A percentile compares a stretch with the other conserved stretches of the same genome.
These are phyloP conservation scores for Boletus subparvulus DNA, from an alignment of 768 basidiomycete species.

Conservation along the genomic window DNA sequence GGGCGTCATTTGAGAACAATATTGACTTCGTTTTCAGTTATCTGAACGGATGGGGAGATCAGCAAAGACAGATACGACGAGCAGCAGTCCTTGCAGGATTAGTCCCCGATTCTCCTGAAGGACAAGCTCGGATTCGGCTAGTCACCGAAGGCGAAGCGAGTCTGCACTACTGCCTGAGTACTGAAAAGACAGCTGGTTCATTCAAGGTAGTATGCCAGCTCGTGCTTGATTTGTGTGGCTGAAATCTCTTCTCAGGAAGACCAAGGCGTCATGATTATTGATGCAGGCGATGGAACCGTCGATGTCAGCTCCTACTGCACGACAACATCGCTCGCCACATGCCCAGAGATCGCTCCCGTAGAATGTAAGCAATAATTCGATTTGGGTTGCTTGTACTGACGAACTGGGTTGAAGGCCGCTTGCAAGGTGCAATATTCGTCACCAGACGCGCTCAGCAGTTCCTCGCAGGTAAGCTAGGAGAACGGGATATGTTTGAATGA, in stretches of 20 bases:
- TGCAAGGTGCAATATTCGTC: conserved; percentile 53
- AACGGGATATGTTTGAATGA: neutral
- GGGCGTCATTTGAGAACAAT: conserved; percentile 40
- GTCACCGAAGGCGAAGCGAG: conserved; percentile 56
- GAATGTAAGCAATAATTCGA: conserved; percentile 36
- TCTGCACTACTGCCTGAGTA: conserved; percentile 47
- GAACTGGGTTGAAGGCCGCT: conserved; percentile 38
- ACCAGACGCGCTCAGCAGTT: conserved; percentile 42
- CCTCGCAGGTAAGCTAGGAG: conserved; percentile 36
- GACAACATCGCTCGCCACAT: conserved; percentile 28
- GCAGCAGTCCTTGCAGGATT: conserved; percentile 44
- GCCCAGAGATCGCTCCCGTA: conserved; percentile 50
- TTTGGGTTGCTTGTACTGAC: neutral
- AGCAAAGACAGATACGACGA: conserved; percentile 44
- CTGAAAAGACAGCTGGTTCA: conserved; percentile 31
- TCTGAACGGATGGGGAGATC: conserved; percentile 50
- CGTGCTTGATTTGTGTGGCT: neutral
- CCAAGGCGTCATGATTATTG: conserved; percentile 53
- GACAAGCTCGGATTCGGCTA: conserved; percentile 40
- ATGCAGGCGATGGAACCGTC: conserved; percentile 63
- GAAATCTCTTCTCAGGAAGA: conserved; percentile 34
- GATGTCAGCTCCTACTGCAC: conserved; percentile 57
- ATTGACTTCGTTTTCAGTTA: conserved; percentile 49
- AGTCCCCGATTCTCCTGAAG: conserved; percentile 36
- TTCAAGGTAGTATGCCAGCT: conserved; percentile 21